Conservation (phyloP, 176 grass and related monocot species). For the Hyparrhenia diplandra region DNA sequence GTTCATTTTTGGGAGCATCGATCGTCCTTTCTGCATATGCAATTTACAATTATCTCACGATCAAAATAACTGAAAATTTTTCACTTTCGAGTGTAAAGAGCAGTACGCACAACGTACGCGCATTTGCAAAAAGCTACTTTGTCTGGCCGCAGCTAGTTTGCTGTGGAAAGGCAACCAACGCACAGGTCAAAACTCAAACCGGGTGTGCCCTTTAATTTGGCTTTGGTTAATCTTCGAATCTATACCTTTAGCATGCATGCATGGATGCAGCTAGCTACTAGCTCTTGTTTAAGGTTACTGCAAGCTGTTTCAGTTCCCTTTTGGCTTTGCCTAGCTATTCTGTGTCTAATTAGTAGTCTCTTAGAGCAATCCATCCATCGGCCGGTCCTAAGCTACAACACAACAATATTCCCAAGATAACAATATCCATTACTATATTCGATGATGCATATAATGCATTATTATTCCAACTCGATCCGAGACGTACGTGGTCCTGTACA, state of each 20-base stretch:
- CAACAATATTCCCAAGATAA: constrained; percentile 5
- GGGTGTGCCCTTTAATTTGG: neutral
- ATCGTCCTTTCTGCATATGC: neutral
- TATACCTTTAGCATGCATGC: neutral
- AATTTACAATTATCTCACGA: neutral
- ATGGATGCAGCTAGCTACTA: neutral
- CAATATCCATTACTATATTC: constrained; percentile 3
- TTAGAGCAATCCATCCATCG: neutral
- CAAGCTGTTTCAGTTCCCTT: constrained; percentile 38
- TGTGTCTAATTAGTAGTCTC: no score
- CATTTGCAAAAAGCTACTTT: neutral
- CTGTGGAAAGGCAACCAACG: constrained; percentile 1
- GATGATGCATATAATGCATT: neutral
- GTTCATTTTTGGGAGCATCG: neutral
- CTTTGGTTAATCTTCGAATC: constrained; percentile 32
- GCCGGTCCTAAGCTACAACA: neutral
- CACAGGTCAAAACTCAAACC: constrained; percentile 18
- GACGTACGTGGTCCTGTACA: neutral
- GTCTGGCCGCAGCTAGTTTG: neutral
- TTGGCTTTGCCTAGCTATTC: constrained; percentile 14
- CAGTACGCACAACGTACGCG: neutral
- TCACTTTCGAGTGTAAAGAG: neutral
- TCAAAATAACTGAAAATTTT: neutral
- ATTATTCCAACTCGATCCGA: neutral
- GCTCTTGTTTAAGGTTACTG: constrained; percentile 38